A percentile compares a stretch with the other conserved stretches of the same genome.
Evolutionary conservation across 2,329 filamentous ascomycete species (phyloP).

Genomic region (Fusarium equiseti): DNA sequence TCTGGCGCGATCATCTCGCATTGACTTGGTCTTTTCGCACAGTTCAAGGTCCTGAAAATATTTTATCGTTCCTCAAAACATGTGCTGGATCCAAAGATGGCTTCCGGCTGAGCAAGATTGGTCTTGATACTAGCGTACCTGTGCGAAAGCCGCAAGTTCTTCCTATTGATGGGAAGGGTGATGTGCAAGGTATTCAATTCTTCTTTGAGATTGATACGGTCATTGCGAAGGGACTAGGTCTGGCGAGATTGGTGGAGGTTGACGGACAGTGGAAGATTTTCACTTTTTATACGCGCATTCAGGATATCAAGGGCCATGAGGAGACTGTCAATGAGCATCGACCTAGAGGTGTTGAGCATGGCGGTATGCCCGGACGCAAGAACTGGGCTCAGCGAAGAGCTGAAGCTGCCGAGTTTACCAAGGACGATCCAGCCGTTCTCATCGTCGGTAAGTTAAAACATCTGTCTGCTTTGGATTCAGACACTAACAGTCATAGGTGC

Average conservation of each 20-base stretch:
- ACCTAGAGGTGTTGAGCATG: conserved; percentile 68
- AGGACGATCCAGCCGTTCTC: conserved; percentile 67
- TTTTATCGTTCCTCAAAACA: conserved; percentile 55
- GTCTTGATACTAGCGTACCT: conserved; percentile 59
- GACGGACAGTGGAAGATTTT: conserved; percentile 69
- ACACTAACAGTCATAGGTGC: conserved; percentile 59
- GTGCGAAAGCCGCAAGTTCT: conserved; percentile 58
- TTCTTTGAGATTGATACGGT: conserved; percentile 67
- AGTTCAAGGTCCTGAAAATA: conserved; percentile 57
- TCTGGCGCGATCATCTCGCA: conserved; percentile 70
- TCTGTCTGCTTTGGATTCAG: accelerated
- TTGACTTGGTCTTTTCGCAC: conserved; percentile 69
- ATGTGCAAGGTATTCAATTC: conserved; percentile 65
- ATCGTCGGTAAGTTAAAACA: conserved; percentile 64
- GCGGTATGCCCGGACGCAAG: conserved; percentile 61
- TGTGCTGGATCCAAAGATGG: conserved; percentile 51
- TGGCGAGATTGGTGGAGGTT: conserved; percentile 64
- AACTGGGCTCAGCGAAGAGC: conserved; percentile 71
- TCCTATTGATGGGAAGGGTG: conserved; percentile 63
- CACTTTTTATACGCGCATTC: conserved; percentile 71
- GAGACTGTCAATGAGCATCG: conserved; percentile 62
- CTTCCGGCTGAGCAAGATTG: conserved; percentile 58
- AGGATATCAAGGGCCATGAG: conserved; percentile 65
- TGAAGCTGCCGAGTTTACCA: conserved; percentile 60
- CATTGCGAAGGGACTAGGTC: conserved; percentile 66